A percentile compares a stretch with the other conserved stretches of the same genome.
These are phyloP conservation scores for Chloromonas sp. DNA, from an alignment of 163 green algal genomes.

Conservation along the genomic window DNA sequence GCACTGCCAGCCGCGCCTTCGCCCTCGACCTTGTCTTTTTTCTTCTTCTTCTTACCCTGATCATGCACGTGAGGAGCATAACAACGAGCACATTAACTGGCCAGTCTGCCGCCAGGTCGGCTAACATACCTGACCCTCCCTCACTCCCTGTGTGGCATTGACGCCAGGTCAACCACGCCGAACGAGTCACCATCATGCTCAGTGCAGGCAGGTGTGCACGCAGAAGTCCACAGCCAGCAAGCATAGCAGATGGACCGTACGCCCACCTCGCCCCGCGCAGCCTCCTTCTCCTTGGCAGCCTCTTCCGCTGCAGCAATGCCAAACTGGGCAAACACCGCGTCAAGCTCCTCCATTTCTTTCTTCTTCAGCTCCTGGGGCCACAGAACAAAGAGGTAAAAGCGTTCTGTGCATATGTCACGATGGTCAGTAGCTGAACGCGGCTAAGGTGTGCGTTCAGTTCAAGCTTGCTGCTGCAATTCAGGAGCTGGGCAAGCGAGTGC, in stretches of 20 bases:
- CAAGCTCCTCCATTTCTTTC: constrained; percentile 78
- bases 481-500: no score
- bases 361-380: constrained; percentile 70
- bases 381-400: neutral
- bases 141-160: no score
- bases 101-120: no score
- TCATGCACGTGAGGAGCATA: neutral
- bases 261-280: no score
- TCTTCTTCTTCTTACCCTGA: constrained; percentile 9
- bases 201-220: no score
- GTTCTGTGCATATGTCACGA: neutral
- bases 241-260: no score
- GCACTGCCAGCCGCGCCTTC: neutral
- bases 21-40: constrained; percentile 24
- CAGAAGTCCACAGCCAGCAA: no score
- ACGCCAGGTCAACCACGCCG: no score
- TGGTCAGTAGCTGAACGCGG: neutral
- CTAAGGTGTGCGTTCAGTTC: neutral
- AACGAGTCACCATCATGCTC: no score
- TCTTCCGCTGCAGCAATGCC: constrained; percentile 47
- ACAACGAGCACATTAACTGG: no score
- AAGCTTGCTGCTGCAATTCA: neutral
- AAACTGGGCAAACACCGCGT: constrained; percentile 64
- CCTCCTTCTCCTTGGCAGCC: constrained; percentile 42
- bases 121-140: no score